Evolutionary conservation across 306 rosid species (phyloP).

Genomic region (Lathyrus sativus): DNA sequence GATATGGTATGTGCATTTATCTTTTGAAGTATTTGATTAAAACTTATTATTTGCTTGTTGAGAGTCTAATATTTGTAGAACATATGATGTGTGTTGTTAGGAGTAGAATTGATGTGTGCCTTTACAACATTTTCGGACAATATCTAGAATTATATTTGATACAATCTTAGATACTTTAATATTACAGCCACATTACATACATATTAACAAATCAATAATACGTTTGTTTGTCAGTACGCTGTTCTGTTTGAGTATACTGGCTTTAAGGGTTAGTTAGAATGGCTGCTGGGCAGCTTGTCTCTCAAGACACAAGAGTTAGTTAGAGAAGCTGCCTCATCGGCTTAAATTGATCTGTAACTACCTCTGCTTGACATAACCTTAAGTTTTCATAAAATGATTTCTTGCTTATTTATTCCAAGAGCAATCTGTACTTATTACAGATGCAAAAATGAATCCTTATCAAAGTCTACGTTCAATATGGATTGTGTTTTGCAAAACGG

Average conservation of each 20-base stretch:
- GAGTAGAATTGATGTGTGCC: not conserved
- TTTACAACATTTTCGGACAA: constrained; percentile 19
- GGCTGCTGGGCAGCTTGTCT: not conserved
- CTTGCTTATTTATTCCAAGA: not conserved
- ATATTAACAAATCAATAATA: not conserved
- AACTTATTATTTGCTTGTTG: not conserved
- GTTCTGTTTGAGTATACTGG: not conserved
- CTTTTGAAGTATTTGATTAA: constrained; percentile 1
- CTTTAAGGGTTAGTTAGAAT: not conserved
- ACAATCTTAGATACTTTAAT: not conserved
- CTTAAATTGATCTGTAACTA: too few species aligned
- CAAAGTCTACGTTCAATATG: not conserved
- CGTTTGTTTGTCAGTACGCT: not conserved
- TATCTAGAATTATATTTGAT: constrained; percentile 16
- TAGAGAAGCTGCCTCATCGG: not conserved
- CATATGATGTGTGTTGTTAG: constrained; percentile 27
- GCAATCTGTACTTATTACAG: not conserved
- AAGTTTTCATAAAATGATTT: not conserved
- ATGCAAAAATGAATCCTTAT: not conserved
- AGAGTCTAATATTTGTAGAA: not conserved
- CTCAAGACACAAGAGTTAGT: not conserved
- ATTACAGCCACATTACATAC: constrained; percentile 4
- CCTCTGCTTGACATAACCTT: not conserved
- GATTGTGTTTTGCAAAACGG: not conserved
- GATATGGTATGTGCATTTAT: constrained; percentile 51